These are phyloP conservation scores for Phylloporus rhodoxanthus DNA, from an alignment of 768 basidiomycete species.

Conservation along the genomic window DNA sequence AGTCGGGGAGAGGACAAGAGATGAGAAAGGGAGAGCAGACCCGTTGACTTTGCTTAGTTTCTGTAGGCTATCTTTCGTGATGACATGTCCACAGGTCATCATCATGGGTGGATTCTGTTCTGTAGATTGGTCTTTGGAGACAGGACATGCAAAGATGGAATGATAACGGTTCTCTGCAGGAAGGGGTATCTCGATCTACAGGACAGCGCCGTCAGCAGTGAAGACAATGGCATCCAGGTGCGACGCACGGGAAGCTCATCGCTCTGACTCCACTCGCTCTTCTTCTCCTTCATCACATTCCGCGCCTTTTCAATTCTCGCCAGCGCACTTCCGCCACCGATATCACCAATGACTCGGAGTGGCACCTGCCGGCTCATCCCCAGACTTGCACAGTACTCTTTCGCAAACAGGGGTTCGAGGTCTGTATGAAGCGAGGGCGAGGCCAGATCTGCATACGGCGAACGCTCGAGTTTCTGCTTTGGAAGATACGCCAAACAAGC, in stretches of 20 bases:
- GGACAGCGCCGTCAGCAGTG: slow-evolving; percentile 1
- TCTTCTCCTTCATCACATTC: slow-evolving; percentile 86
- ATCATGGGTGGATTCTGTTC: slow-evolving; percentile 96
- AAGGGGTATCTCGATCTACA: slow-evolving; percentile 89
- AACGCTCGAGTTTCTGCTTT: slow-evolving; percentile 52
- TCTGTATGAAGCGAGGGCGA: slow-evolving; percentile 68
- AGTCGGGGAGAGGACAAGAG: background rate
- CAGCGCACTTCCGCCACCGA: slow-evolving; percentile 88
- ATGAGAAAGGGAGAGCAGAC: slow-evolving; percentile 44
- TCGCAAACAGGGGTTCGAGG: slow-evolving; percentile 76
- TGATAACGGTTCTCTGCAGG: slow-evolving; percentile 87
- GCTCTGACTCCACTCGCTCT: slow-evolving; percentile 87
- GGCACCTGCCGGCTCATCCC: slow-evolving; percentile 89
- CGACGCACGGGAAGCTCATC: slow-evolving; percentile 77
- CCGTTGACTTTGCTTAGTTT: slow-evolving; percentile 82
- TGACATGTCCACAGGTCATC: slow-evolving; percentile 93
- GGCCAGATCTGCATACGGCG: slow-evolving; percentile 72
- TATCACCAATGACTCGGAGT: slow-evolving; percentile 82
- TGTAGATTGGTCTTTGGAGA: slow-evolving; percentile 95
- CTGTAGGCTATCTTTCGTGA: slow-evolving; percentile 85
- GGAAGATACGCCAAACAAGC: slow-evolving; percentile 69
- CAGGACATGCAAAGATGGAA: slow-evolving; percentile 95
- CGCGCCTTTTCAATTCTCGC: slow-evolving; percentile 91
- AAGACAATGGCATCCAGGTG: background rate
- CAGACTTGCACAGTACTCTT: slow-evolving; percentile 81